phyloP scores from a whole-genome alignment of 1,139 yeast genomes.

The Pichia sp. region DNA sequence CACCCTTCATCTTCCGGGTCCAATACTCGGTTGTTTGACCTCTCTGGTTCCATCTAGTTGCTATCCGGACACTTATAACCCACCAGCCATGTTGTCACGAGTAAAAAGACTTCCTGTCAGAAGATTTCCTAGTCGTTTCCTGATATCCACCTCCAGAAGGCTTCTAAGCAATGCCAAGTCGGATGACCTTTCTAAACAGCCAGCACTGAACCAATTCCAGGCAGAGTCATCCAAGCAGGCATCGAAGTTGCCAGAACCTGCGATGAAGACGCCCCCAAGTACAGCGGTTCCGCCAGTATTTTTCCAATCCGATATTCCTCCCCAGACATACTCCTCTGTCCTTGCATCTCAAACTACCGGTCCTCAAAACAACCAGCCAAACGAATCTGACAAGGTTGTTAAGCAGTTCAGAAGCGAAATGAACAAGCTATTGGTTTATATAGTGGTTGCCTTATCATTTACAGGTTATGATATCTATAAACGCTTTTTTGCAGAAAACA shows the following conservation, averaged over 20 bases:
- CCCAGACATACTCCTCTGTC: slow-evolving; percentile 10
- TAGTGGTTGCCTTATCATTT: slow-evolving; percentile 1
- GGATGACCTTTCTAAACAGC: slow-evolving; percentile 14
- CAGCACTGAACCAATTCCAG: slow-evolving; percentile 32
- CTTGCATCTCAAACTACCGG: neutral
- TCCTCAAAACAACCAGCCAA: neutral
- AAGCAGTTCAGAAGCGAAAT: slow-evolving; percentile 6
- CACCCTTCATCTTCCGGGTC: too few species aligned
- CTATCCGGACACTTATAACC: too few species aligned
- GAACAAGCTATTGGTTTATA: neutral
- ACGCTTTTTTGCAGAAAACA: slow-evolving; percentile 7
- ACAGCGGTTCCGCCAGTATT: slow-evolving; percentile 22
- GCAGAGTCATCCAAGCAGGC: slow-evolving; percentile 14
- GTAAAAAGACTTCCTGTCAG: neutral
- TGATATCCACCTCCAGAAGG: neutral
- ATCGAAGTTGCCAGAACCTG: neutral
- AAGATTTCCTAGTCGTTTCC: neutral
- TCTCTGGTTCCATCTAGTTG: too few species aligned
- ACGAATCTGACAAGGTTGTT: neutral
- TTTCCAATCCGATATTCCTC: slow-evolving; percentile 13
- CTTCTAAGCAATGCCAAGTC: slow-evolving; percentile 2
- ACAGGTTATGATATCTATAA: slow-evolving; percentile 4
- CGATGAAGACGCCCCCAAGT: neutral
- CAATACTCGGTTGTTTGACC: too few species aligned
- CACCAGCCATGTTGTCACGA: neutral